Evolutionary conservation across 441 rosid species (phyloP), one percentile per base, ranked within the genome.

Genomic region (Adansonia grandidieri): DNA sequence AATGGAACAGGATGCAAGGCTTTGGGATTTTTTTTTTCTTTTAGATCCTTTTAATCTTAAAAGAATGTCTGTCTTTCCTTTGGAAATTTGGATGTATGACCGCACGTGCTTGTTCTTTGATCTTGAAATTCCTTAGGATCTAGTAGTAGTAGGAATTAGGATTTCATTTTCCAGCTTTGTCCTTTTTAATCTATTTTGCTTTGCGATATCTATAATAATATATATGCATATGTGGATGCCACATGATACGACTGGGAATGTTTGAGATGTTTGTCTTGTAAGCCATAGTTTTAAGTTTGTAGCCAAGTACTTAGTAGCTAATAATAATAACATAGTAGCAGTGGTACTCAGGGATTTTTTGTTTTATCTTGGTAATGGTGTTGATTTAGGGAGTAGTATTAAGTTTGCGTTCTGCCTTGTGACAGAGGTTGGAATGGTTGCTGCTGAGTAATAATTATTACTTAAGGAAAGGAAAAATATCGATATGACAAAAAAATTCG

Each of bases 331-430:
- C 5, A 32, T 32, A 32, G 40, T 32, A 32, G 40, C 40, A 32
- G 40, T 32, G 40, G 40, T 32, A 32, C 40, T 32, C 40, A 32
- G 40, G 40, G 40, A 32, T 32, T 73, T 42, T 19, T 5, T 48
- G 5, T 32, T 32, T 32, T 32, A 32, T 32, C 40, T 57, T 5
- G 6, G 1, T 48, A 6, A 19, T 2, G 37, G n/a, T 60, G 45
- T n/a, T 42, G 14, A 17, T 67, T 42, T 67, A 40, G 28, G 50
- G 7, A n/a, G 28, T 69, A 17, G 63, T 58, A 14, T 63, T 47
- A 8, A 74, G 28, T 57, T 79, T 32, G 45, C 50, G 15, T 74
- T 60, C 75, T 73, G 56, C 15, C 32, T 76, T 82, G 76, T 68
- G 82, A 73, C 73, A 57, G 71, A 58, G 65, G n/a, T 54, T 45